Evolutionary conservation across 495 filamentous ascomycete species (phyloP).

Genomic region (Tuber magnatum): DNA sequence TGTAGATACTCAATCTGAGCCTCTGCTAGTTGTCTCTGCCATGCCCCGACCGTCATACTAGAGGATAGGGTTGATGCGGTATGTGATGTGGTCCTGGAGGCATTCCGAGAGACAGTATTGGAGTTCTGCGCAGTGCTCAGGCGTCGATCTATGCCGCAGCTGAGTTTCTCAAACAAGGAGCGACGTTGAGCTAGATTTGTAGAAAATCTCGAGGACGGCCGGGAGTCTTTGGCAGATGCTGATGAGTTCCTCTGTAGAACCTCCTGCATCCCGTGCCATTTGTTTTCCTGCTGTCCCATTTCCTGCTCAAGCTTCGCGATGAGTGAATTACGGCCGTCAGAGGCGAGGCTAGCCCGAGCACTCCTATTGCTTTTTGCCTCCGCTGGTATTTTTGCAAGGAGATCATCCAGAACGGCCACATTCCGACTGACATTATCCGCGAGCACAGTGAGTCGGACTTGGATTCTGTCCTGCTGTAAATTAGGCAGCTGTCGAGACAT

Average conservation of each 20-base stretch:
- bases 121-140: conserved; percentile 16
- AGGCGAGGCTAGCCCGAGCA: conserved; percentile 19
- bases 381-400: conserved; percentile 22
- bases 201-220: conserved; percentile 13
- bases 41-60: background rate
- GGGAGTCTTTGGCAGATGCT: conserved; percentile 11
- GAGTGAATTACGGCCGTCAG: conserved; percentile 30
- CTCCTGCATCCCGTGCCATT: conserved; percentile 33
- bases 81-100: background rate
- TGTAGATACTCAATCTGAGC: conserved; percentile 32
- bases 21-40: conserved; percentile 13
- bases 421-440: conserved; percentile 8
- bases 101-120: background rate
- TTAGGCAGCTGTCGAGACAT: conserved; percentile 16
- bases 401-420: conserved; percentile 20
- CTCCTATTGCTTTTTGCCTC: conserved; percentile 12
- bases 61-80: conserved; percentile 1
- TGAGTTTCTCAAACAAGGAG: conserved; percentile 23
- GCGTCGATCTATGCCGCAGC: conserved; percentile 21
- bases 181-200: conserved; percentile 19
- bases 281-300: conserved; percentile 28
- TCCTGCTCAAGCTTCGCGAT: conserved; percentile 31
- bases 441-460: conserved; percentile 29
- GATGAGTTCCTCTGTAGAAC: conserved; percentile 20
- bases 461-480: conserved; percentile 16